Evolutionary conservation across 2,329 filamentous ascomycete genomes (phyloP).

Genomic region (Metarhizium humberi): DNA sequence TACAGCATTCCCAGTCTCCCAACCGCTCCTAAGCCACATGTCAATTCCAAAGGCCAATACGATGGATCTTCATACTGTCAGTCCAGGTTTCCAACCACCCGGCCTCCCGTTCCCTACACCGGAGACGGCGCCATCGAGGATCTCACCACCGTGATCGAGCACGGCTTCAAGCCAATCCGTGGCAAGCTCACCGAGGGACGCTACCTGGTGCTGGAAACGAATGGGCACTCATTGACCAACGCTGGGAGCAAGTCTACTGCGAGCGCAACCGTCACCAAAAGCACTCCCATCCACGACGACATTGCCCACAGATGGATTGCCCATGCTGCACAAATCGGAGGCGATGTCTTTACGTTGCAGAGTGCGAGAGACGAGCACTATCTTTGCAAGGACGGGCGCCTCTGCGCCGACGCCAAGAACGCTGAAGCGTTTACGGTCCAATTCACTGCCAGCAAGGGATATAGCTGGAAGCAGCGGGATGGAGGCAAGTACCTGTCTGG

Average conservation of each 20-base stretch:
- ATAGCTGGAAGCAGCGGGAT: background rate
- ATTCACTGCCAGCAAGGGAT: background rate
- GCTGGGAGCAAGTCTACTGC: slow-evolving; percentile 16
- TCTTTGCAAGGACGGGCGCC: slow-evolving; percentile 7
- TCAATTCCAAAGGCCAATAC: slow-evolving; percentile 30
- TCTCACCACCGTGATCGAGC: slow-evolving; percentile 33
- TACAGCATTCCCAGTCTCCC: slow-evolving; percentile 37
- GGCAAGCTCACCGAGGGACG: slow-evolving; percentile 45
- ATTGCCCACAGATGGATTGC: slow-evolving; percentile 40
- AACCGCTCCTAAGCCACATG: slow-evolving; percentile 30
- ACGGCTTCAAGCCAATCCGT: slow-evolving; percentile 43
- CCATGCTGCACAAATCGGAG: slow-evolving; percentile 25
- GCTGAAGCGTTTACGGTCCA: background rate
- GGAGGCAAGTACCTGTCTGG: background rate
- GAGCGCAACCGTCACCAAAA: background rate
- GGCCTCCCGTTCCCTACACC: slow-evolving; percentile 39
- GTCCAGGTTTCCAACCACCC: slow-evolving; percentile 22
- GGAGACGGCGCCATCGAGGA: slow-evolving; percentile 23
- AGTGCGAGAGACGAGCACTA: slow-evolving; percentile 14
- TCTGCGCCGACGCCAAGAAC: background rate
- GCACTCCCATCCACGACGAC: slow-evolving; percentile 22
- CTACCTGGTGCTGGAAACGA: slow-evolving; percentile 40
- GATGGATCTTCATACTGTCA: slow-evolving; percentile 35
- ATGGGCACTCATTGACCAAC: slow-evolving; percentile 30
- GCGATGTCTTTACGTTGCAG: slow-evolving; percentile 16